Evolutionary conservation across 2,329 filamentous ascomycete genomes (phyloP).

Genomic region (Penicillium hordei): DNA sequence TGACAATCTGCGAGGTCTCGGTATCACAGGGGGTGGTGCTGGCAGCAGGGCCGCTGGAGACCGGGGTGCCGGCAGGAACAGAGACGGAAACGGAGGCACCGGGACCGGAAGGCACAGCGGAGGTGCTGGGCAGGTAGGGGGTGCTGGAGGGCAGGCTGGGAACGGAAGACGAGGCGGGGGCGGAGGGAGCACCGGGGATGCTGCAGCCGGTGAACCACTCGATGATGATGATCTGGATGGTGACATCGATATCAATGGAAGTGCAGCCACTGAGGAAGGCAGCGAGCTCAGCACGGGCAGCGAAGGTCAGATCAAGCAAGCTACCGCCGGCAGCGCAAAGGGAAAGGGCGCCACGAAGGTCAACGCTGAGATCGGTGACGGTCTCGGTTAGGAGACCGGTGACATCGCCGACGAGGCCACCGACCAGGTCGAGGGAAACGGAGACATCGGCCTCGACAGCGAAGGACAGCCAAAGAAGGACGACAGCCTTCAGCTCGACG

Average conservation of each 20-base stretch:
- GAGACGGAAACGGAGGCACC: slow-evolving; percentile 5
- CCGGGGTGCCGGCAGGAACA: neutral
- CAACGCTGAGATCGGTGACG: slow-evolving; percentile 29
- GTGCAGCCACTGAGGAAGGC: slow-evolving; percentile 37
- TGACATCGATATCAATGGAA: slow-evolving; percentile 28
- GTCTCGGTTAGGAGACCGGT: slow-evolving; percentile 32
- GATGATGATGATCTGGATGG: slow-evolving; percentile 53
- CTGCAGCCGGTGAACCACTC: slow-evolving; percentile 37
- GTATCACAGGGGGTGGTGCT: slow-evolving; percentile 10
- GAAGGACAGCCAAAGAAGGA: slow-evolving; percentile 40
- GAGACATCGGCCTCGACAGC: slow-evolving; percentile 29
- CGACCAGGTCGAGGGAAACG: slow-evolving; percentile 30
- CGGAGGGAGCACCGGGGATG: slow-evolving; percentile 23
- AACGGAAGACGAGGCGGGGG: slow-evolving; percentile 17
- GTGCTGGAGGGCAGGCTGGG: slow-evolving; percentile 22
- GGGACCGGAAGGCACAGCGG: slow-evolving; percentile 9
- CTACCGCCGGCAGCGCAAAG: slow-evolving; percentile 35
- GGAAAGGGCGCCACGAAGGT: slow-evolving; percentile 34
- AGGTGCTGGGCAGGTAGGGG: slow-evolving; percentile 8
- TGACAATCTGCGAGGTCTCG: slow-evolving; percentile 5
- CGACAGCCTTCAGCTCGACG: slow-evolving; percentile 38
- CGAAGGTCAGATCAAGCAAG: slow-evolving; percentile 33
- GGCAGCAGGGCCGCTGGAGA: slow-evolving; percentile 6
- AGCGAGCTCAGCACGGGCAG: slow-evolving; percentile 38
- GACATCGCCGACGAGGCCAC: slow-evolving; percentile 31